Conservation (phyloP, 139 green algal genomes). For the Chloropicon primus region DNA sequence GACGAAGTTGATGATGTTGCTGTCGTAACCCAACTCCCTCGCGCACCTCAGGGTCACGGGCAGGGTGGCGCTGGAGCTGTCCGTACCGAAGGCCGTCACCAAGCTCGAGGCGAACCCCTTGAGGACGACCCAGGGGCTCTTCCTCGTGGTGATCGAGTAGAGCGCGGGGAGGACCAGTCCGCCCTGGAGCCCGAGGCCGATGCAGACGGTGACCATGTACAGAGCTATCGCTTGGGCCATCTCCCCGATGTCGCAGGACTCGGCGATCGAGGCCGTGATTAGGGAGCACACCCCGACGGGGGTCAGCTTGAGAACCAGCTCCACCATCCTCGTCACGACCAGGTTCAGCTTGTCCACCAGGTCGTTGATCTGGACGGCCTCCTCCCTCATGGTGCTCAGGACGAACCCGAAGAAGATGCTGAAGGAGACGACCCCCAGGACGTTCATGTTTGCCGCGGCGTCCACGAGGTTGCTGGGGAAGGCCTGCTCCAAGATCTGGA, state of each 20-base stretch:
- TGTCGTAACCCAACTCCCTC: conserved; percentile 15
- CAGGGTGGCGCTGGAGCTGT: conserved; percentile 26
- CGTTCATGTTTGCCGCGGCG: conserved; percentile 35
- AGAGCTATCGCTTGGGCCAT: conserved; percentile 25
- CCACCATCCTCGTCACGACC: conserved; percentile 35
- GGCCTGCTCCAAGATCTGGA: conserved; percentile 20
- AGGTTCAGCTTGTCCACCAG: conserved; percentile 24
- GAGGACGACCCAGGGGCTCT: conserved; percentile 4
- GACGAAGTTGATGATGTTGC: conserved; percentile 33
- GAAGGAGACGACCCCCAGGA: conserved; percentile 40
- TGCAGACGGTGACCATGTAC: conserved; percentile 32
- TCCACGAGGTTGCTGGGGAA: conserved; percentile 29
- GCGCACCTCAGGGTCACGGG: conserved; percentile 34
- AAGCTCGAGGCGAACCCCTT: conserved; percentile 22
- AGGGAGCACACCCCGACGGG: conserved; percentile 35
- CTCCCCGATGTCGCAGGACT: conserved; percentile 22
- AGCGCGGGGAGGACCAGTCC: conserved; percentile 21
- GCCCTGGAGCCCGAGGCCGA: conserved; percentile 27
- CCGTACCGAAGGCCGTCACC: conserved; percentile 35
- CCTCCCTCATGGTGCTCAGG: conserved; percentile 9
- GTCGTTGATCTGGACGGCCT: conserved; percentile 19
- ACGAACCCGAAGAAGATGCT: conserved; percentile 20
- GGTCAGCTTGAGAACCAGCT: conserved; percentile 26
- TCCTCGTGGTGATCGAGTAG: conserved; percentile 21
- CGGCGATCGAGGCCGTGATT: conserved; percentile 25